These are phyloP conservation scores for Aspergillus thermomutatus DNA, from an alignment of 2,329 filamentous ascomycete species.

Conservation along the genomic window DNA sequence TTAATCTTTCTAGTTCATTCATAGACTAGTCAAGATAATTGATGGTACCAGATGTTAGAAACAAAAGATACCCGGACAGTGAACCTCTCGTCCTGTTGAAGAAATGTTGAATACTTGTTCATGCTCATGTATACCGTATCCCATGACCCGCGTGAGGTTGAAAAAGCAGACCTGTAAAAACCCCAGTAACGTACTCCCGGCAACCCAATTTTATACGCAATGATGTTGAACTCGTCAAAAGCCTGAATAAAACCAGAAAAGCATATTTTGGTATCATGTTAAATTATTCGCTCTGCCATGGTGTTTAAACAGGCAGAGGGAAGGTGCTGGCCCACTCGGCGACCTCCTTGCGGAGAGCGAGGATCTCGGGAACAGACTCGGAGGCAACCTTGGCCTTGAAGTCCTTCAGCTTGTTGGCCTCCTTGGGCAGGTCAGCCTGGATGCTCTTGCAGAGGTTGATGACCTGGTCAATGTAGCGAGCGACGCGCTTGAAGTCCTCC, in stretches of 20 bases:
- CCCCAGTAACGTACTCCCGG: slow-evolving; percentile 33
- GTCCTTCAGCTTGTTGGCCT: slow-evolving; percentile 99
- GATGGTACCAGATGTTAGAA: not conserved
- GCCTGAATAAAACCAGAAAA: slow-evolving; percentile 7
- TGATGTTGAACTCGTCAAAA: slow-evolving; percentile 36
- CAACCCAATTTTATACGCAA: slow-evolving; percentile 29
- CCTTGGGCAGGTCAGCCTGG: slow-evolving; percentile 82
- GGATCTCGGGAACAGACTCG: slow-evolving; percentile 77
- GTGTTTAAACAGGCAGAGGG: slow-evolving; percentile 68
- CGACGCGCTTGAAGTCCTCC: slow-evolving; percentile 88
- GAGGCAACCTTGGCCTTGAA: slow-evolving; percentile 89
- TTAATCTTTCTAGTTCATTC: slow-evolving; percentile 12
- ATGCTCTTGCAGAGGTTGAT: slow-evolving; percentile 89
- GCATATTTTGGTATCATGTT: slow-evolving; percentile 18
- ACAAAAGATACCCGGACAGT: not conserved
- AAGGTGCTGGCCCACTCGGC: slow-evolving; percentile 80
- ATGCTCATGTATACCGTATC: slow-evolving; percentile 29
- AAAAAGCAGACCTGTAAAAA: slow-evolving; percentile 40
- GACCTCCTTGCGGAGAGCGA: slow-evolving; percentile 84
- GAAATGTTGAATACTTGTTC: slow-evolving; percentile 5
- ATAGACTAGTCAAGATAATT: not conserved
- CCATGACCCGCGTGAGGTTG: slow-evolving; percentile 38
- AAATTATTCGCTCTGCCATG: slow-evolving; percentile 5
- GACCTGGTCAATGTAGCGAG: slow-evolving; percentile 79
- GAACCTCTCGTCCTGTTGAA: slow-evolving; percentile 17